Conservation (phyloP, 2,329 filamentous ascomycete genomes). For the Sporothrix dimorphospora region DNA sequence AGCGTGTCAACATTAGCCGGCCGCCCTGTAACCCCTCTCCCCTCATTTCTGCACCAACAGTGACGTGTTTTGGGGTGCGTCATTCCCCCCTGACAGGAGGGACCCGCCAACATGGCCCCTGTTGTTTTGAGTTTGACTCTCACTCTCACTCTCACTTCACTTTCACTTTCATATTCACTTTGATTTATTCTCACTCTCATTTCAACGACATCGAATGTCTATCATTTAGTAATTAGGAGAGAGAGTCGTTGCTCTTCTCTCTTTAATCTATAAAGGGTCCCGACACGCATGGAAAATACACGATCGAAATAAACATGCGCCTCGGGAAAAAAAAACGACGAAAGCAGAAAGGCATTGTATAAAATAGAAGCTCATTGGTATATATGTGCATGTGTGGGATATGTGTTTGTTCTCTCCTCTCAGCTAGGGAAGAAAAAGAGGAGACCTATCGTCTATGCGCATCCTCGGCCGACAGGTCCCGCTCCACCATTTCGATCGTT, state of each 20-base stretch:
- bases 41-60: slow-evolving; percentile 7
- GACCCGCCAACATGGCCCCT: background rate
- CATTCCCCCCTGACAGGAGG: background rate
- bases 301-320: background rate
- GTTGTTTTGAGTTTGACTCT: background rate
- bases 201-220: background rate
- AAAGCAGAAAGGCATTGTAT: background rate
- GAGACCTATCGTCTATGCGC: background rate
- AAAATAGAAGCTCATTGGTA: slow-evolving; percentile 15
- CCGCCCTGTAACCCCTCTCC: background rate
- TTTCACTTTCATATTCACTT: background rate
- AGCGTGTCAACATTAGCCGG: background rate
- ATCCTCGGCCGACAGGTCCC: slow-evolving; percentile 54
- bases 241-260: background rate
- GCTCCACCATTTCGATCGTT: slow-evolving; percentile 86
- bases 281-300: background rate
- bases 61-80: slow-evolving; percentile 9
- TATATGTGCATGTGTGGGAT: background rate
- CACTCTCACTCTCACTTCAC: too few species aligned
- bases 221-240: background rate
- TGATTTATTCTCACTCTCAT: background rate
- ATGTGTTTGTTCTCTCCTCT: background rate
- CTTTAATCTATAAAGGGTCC: background rate
- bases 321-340: background rate
- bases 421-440: too few species aligned